Evolutionary conservation across 73 alveolate genomes (phyloP).

Genomic region (Blepharisma stoltei): DNA sequence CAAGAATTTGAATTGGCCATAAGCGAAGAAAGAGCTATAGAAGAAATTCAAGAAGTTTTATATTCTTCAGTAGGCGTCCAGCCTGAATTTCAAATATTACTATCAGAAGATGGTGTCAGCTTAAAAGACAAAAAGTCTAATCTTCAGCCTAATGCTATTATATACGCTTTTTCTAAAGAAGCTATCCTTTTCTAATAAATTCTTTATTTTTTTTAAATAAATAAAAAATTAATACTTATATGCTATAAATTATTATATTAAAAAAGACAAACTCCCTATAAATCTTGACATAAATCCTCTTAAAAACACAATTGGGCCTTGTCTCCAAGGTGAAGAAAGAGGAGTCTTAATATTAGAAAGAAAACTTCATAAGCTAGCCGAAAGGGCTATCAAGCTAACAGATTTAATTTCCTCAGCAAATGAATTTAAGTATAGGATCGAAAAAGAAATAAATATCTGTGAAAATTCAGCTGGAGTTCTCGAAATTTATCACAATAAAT

Average conservation of each 20-base stretch:
- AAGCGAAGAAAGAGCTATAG: not conserved
- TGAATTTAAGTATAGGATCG: not conserved
- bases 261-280: not conserved
- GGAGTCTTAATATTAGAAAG: constrained; percentile 17
- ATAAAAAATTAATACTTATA: no score
- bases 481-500: constrained; percentile 3
- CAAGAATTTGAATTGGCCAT: not conserved
- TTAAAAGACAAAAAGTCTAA: constrained; percentile 14
- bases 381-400: not conserved
- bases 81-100: not conserved
- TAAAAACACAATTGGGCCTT: not conserved
- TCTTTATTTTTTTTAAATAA: no score
- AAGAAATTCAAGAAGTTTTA: not conserved
- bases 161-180: constrained; percentile 18
- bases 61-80: not conserved
- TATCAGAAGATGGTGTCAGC: not conserved
- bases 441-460: not conserved
- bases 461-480: not conserved
- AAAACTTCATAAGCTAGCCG: not conserved
- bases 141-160: not conserved
- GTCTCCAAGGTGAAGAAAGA: constrained; percentile 8
- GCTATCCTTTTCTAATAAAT: no score
- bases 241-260: no score
- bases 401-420: not conserved
- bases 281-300: not conserved